Evolutionary conservation across 495 filamentous ascomycete species (phyloP), one percentile per base, ranked within the genome.

Genomic region (Neurospora terricola): DNA sequence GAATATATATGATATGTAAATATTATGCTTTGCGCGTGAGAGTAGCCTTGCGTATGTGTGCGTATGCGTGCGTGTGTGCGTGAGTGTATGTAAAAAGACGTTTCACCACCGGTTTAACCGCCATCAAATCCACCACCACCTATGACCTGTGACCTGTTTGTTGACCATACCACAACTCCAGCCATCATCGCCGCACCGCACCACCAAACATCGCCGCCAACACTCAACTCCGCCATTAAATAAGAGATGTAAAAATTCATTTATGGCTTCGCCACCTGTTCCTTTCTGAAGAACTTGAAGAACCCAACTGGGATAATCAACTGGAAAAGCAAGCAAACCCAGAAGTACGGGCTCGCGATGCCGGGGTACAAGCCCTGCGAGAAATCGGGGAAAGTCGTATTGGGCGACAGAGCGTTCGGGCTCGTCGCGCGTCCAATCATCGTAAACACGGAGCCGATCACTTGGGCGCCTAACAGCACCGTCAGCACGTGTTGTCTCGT

Each of bases 251-350:
- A 62, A 48, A 34, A 71, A 30, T 14, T 62, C 54, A 30, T 34
- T 62, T 76, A 90, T 27, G 90, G 90, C 84, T 92, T 92, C 48
- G 84, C 85, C 54, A 92, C 85, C 78, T 92, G 90, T 79, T 91
- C 90, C 82, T 90, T 91, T 39, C 90, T 83, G 84, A 92, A 92
- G 82, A 91, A 91, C 77, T 87, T 82, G 68, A 90, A 86, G 81
- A 90, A 92, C 1, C 90, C 90, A 62, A 88, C 79, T 75, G 89
- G 91, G 72, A 93, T 88, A 30, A 86, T 79, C 69, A 90, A 74
- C 78, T 94, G 91, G 70, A 87, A 83, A 4, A 86, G 62, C 8
- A 93, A 75, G 36, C 86, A 88, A 74, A 91, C 80, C 90, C 91
- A 94, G 77, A 93, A 93, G 82, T 84, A 88, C 34, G 86, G 83